Percentiles rank a stretch among this genome's conserved stretches.
Evolutionary conservation across 2,329 filamentous ascomycete species (phyloP).

Genomic region (Penicillium glabrum): DNA sequence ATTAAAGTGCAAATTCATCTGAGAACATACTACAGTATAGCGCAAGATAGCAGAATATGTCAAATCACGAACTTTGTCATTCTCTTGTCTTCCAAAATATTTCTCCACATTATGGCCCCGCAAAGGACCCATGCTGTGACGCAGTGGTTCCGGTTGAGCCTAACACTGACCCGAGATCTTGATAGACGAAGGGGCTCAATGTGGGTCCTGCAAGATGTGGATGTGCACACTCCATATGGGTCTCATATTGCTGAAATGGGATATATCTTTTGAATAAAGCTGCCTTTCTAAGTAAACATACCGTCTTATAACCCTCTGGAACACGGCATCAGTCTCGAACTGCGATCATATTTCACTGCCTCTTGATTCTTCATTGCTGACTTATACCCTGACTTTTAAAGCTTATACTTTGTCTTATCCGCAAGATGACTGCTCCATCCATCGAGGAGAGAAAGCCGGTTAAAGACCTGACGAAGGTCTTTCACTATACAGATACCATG

Average conservation of each 20-base stretch:
- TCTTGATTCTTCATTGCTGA: neutral
- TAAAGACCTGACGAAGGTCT: conserved; percentile 30
- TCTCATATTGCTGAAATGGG: neutral
- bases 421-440: conserved; percentile 27
- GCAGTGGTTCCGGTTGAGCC: neutral
- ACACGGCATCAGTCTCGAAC: no score
- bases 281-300: neutral
- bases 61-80: neutral
- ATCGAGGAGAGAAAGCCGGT: conserved; percentile 20
- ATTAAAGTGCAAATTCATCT: neutral
- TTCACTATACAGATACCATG: conserved; percentile 32
- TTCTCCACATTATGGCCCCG: neutral
- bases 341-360: neutral
- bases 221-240: neutral
- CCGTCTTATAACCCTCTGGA: neutral
- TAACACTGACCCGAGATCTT: neutral
- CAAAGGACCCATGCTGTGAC: neutral
- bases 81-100: neutral
- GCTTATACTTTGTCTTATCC: neutral
- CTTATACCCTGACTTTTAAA: neutral
- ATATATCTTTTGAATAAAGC: neutral
- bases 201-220: neutral
- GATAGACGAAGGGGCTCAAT: neutral
- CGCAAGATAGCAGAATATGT: neutral
- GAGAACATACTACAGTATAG: neutral